phyloP scores from a whole-genome alignment of 2,329 filamentous ascomycete genomes.

The Magnaporthiopsis incrustans region DNA sequence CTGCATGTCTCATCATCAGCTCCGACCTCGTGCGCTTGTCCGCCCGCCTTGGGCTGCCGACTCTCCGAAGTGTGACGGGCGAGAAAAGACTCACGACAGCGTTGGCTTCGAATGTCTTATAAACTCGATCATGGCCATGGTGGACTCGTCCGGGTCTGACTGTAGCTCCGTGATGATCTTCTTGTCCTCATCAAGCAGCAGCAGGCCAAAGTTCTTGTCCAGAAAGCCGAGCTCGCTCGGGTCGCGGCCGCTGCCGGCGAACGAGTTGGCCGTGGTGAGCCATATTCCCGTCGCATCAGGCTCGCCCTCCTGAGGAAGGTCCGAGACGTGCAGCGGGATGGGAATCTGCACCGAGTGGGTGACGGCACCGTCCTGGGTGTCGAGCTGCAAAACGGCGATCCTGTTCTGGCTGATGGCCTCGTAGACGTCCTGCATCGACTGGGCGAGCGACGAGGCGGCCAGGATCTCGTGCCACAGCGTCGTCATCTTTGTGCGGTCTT shows the following conservation, averaged over 20 bases:
- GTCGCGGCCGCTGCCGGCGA: conserved; percentile 30
- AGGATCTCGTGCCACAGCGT: conserved; percentile 64
- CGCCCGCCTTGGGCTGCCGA: no score
- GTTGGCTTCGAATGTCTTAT: conserved; percentile 66
- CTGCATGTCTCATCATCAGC: conserved; percentile 11
- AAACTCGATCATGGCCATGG: conserved; percentile 72
- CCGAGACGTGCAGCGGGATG: conserved; percentile 60
- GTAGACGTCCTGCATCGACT: conserved; percentile 75
- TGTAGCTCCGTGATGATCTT: conserved; percentile 68
- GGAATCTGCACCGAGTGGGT: conserved; percentile 59
- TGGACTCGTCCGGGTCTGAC: conserved; percentile 66
- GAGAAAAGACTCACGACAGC: conserved; percentile 40
- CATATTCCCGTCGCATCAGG: conserved; percentile 55
- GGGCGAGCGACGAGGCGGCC: conserved; percentile 67
- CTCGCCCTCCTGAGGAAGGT: conserved; percentile 62
- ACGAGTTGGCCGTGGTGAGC: conserved; percentile 78
- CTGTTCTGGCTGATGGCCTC: conserved; percentile 73
- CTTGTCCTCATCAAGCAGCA: conserved; percentile 77
- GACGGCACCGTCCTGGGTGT: conserved; percentile 49
- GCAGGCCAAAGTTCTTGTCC: conserved; percentile 78
- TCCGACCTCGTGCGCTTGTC: background rate
- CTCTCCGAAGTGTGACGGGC: background rate
- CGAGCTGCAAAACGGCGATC: conserved; percentile 77
- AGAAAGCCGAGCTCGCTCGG: conserved; percentile 52
- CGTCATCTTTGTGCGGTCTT: conserved; percentile 57